Evolutionary conservation across 2,329 filamentous ascomycete genomes (phyloP).

Genomic region (Lecanoromycetidae sp.): DNA sequence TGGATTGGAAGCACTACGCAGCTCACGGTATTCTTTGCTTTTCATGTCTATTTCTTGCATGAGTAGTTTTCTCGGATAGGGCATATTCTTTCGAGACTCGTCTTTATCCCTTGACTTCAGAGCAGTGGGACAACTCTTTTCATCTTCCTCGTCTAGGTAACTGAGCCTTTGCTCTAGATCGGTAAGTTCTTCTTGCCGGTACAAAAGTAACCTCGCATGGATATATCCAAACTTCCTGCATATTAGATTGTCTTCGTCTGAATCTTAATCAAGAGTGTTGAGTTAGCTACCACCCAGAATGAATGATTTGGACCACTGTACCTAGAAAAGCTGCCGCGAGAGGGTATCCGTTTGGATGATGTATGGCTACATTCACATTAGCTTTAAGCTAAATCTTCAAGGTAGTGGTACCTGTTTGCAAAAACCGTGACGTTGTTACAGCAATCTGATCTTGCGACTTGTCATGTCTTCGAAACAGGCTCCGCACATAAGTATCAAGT

Average conservation of each 20-base stretch:
- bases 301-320: too few relatives aligned
- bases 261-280: too few relatives aligned
- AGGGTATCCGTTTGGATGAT: too few relatives aligned
- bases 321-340: too few relatives aligned
- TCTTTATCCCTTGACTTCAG: not conserved
- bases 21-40: not conserved
- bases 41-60: not conserved
- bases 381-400: too few relatives aligned
- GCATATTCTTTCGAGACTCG: not conserved
- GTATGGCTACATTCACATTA: too few relatives aligned
- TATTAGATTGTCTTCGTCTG: conserved; percentile 30
- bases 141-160: conserved; percentile 13
- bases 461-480: too few relatives aligned
- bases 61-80: not conserved
- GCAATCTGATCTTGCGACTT: too few relatives aligned
- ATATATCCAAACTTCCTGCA: conserved; percentile 32
- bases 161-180: conserved; percentile 21
- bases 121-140: not conserved
- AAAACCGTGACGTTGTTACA: too few relatives aligned
- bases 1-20: not conserved
- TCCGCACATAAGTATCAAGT: too few relatives aligned
- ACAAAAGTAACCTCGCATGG: conserved; percentile 27
- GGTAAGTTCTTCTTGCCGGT: conserved; percentile 21
- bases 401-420: too few relatives aligned
- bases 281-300: too few relatives aligned